Conservation (phyloP, 208 protist genomes). For the Angomonas ambiguus region DNA sequence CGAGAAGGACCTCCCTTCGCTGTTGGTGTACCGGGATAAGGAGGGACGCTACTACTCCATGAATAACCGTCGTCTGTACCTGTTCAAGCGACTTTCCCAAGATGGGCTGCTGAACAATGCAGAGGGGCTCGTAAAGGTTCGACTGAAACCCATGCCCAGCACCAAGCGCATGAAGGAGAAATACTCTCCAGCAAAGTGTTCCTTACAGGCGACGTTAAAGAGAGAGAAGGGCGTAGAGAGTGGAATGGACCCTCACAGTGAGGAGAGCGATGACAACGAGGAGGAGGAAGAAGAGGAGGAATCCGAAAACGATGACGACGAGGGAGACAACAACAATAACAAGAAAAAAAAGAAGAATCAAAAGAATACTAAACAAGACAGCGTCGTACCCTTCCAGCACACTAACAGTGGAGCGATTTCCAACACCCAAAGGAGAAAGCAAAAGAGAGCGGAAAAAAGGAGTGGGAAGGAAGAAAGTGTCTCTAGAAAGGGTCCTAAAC, state of each 20-base stretch:
- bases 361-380: not conserved
- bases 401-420: not conserved
- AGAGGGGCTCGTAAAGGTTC: not conserved
- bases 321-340: not conserved
- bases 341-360: not conserved
- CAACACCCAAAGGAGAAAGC: not conserved
- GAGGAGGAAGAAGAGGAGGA: conserved; percentile 9
- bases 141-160: not conserved
- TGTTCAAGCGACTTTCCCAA: not conserved
- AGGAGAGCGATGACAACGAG: conserved; percentile 6
- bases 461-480: not conserved
- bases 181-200: not conserved
- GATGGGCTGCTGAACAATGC: not conserved
- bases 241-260: too few species aligned
- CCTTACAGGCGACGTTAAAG: not conserved
- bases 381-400: not conserved
- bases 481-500: conserved; percentile 2
- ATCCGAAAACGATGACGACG: not conserved
- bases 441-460: conserved; percentile 10
- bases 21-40: conserved; percentile 59
- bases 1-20: conserved; percentile 55
- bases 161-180: not conserved
- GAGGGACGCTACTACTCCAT: not conserved
- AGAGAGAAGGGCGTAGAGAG: not conserved
- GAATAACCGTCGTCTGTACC: conserved; percentile 2